A percentile compares a stretch with the other conserved stretches of the same genome.
These are phyloP conservation scores for Pseudozyma sp. DNA, from an alignment of 1,284 basidiomycete genomes.

Conservation along the genomic window DNA sequence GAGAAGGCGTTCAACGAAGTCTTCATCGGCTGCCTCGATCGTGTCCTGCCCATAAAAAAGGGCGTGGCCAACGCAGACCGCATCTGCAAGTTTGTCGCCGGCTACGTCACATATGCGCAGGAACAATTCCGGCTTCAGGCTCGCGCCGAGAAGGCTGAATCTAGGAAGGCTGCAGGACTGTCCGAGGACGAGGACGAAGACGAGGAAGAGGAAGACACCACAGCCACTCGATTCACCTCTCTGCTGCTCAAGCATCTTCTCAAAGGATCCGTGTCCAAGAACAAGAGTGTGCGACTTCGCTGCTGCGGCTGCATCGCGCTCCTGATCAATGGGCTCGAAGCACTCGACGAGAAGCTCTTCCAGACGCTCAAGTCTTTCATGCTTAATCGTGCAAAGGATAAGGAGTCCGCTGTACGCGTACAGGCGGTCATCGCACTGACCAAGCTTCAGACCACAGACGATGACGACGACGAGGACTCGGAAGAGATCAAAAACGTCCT, in stretches of 20 bases:
- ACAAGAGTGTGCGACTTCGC: conserved; percentile 86
- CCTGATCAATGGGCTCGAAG: conserved; percentile 47
- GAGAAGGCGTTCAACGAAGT: conserved; percentile 83
- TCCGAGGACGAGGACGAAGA: conserved; percentile 68
- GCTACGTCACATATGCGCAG: conserved; percentile 77
- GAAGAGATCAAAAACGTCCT: conserved; percentile 76
- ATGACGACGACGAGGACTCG: conserved; percentile 74
- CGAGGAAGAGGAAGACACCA: conserved; percentile 79
- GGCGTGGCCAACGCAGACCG: conserved; percentile 83
- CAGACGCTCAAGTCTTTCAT: conserved; percentile 77
- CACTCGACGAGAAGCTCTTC: conserved; percentile 82
- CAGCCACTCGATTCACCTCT: conserved; percentile 79
- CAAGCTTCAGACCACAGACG: conserved; percentile 78
- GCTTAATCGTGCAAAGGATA: conserved; percentile 84
- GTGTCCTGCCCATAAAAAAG: conserved; percentile 84
- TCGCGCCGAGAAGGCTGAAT: conserved; percentile 29
- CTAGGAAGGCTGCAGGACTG: conserved; percentile 16
- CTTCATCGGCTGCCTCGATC: conserved; percentile 74
- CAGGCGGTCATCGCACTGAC: conserved; percentile 87
- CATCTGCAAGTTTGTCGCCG: conserved; percentile 84
- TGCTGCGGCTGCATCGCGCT: conserved; percentile 78
- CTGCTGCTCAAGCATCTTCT: conserved; percentile 80
- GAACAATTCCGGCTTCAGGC: conserved; percentile 54
- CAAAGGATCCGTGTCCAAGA: conserved; percentile 86
- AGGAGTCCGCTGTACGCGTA: conserved; percentile 83